These are phyloP conservation scores for Pilatotrama ljubarskyi DNA, from an alignment of 768 basidiomycete genomes.

Conservation along the genomic window DNA sequence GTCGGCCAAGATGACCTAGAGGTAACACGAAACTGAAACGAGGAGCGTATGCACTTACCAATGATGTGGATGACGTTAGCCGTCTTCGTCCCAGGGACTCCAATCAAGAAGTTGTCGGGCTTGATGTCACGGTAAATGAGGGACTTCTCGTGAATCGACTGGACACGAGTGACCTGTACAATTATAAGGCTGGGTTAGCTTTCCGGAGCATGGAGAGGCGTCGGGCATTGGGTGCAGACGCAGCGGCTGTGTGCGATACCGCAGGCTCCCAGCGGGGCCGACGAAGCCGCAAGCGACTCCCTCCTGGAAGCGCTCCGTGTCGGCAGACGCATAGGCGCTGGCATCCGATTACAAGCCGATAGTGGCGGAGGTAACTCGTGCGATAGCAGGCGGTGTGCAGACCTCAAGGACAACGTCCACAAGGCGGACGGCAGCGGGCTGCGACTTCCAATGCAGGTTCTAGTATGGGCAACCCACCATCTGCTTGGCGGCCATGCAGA, in stretches of 20 bases:
- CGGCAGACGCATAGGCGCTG: slow-evolving; percentile 7
- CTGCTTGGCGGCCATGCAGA: slow-evolving; percentile 98
- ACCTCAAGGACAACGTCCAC: slow-evolving; percentile 1
- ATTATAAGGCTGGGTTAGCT: slow-evolving; percentile 3
- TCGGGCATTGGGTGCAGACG: too few species aligned
- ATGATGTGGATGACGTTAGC: slow-evolving; percentile 89
- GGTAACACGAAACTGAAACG: too few species aligned
- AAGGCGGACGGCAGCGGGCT: neutral
- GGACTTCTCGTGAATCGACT: slow-evolving; percentile 97
- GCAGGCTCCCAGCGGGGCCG: neutral
- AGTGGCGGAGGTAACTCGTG: slow-evolving; percentile 1
- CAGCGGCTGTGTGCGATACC: too few species aligned
- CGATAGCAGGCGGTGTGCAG: neutral
- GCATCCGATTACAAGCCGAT: slow-evolving; percentile 8
- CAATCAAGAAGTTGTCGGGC: slow-evolving; percentile 98
- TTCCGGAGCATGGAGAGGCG: too few species aligned
- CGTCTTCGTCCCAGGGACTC: slow-evolving; percentile 86
- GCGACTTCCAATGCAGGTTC: neutral
- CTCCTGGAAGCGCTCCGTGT: slow-evolving; percentile 1
- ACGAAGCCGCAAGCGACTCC: neutral
- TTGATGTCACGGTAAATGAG: slow-evolving; percentile 99
- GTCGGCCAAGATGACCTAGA: too few species aligned
- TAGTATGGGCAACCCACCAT: slow-evolving; percentile 66
- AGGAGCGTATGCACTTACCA: slow-evolving; percentile 47
- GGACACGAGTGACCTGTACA: slow-evolving; percentile 86